These are phyloP conservation scores for Laguncularia racemosa DNA, from an alignment of 345 rosid genomes.

Conservation along the genomic window DNA sequence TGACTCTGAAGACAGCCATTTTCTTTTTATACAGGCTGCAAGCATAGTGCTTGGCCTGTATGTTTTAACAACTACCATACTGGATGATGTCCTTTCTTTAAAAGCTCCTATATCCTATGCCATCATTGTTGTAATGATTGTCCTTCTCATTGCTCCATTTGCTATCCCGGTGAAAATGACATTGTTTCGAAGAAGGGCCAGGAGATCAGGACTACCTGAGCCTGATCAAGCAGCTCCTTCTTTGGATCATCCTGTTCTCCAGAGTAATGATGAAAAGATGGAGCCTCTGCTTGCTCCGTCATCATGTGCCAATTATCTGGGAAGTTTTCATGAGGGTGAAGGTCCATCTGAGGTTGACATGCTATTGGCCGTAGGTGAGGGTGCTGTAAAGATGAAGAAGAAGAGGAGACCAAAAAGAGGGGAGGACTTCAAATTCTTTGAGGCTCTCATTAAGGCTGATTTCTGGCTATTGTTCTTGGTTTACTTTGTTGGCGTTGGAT, in stretches of 20 bases:
- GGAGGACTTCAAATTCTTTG: constrained; percentile 54
- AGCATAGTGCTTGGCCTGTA: constrained; percentile 47
- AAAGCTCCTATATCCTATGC: constrained; percentile 24
- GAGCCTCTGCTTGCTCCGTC: constrained; percentile 43
- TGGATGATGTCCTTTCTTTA: constrained; percentile 33
- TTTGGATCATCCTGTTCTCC: constrained; percentile 16
- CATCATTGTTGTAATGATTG: constrained; percentile 31
- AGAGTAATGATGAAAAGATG: constrained; percentile 23
- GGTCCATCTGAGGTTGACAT: constrained; percentile 41
- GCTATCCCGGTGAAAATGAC: constrained; percentile 68
- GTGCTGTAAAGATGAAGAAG: constrained; percentile 46
- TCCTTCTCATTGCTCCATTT: constrained; percentile 63
- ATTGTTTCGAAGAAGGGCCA: constrained; percentile 17
- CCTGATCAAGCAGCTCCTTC: not conserved
- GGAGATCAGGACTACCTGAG: constrained; percentile 7
- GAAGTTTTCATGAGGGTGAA: constrained; percentile 28
- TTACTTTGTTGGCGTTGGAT: constrained; percentile 61
- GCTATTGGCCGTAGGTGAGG: constrained; percentile 70
- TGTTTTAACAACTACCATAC: constrained; percentile 34
- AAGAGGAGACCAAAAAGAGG: constrained; percentile 63
- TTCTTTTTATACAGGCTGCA: constrained; percentile 40
- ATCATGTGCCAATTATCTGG: constrained; percentile 20
- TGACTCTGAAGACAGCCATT: constrained; percentile 35
- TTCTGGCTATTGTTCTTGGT: constrained; percentile 71
- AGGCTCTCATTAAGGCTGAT: constrained; percentile 66